Evolutionary conservation across 768 basidiomycete genomes (phyloP), one percentile per base, ranked within the genome.

Genomic region (Collybia sp.): DNA sequence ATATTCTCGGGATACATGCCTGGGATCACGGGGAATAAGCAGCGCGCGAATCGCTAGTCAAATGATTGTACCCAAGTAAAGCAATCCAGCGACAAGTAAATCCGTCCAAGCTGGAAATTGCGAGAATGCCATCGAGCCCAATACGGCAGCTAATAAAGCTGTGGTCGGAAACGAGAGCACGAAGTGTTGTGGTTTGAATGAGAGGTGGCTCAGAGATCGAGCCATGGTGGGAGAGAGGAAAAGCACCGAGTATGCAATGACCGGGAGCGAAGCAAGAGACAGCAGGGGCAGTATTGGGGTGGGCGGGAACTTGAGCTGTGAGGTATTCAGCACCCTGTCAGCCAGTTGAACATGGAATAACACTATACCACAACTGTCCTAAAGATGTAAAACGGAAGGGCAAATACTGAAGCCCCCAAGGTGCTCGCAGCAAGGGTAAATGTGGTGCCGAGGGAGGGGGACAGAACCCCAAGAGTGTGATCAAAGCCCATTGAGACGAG

Each of bases 71-170:
- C 90, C 89, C 42, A 79, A 73, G 58, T 81, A 83, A 16, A 91
- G 72, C 25, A 85, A 63, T 5, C 65, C 52, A 0, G 73, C 81
- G 6, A 88, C 70, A 1, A 77, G 54, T 6, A 80, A 50, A 54
- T 93, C 91, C 2, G 71, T 71, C 70, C 78, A 77, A 30, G 70
- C 65, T 1, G 76, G 80, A 34, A 63, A 67, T 42, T 82, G 78
- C n/a, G 78, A 76, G 50, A 88, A 89, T 16, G 77, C 77, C 43
- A 88, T 66, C 32, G 64, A 62, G 8, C 87, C 87, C 40, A 87
- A 62, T 31, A 82, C 55, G 40, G 67, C 63, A 12, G 81, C 74
- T 16, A 75, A 67, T 2, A 73, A 52, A 16, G 75, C 65, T 5
- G 78, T 69, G 6, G 64, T 65, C 0, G 80, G 74, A 55, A 81